Evolutionary conservation across 257 asterid species (phyloP).

Genomic region (Craterostigma plantagineum): DNA sequence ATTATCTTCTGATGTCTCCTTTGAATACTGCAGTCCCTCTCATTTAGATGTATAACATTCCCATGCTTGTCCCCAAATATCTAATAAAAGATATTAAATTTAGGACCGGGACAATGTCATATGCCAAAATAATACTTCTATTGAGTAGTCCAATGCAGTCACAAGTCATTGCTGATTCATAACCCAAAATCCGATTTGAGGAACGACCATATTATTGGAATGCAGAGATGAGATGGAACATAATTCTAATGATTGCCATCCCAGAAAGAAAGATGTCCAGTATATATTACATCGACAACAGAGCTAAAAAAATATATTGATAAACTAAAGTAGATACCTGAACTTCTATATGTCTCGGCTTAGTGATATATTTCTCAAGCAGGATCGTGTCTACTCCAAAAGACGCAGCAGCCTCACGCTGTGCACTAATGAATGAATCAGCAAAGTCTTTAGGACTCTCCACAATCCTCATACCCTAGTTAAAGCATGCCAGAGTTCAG

Average conservation of each 20-base stretch:
- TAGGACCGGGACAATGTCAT: too few species aligned
- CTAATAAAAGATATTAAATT: constrained; percentile 19
- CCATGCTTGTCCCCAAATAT: constrained; percentile 89
- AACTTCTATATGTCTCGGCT: constrained; percentile 96
- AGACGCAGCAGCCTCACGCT: constrained; percentile 99
- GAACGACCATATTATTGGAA: neutral
- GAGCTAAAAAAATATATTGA: neutral
- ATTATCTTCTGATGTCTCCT: constrained; percentile 98
- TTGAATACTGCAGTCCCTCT: constrained; percentile 98
- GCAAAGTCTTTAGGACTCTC: constrained; percentile 59
- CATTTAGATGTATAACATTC: constrained; percentile 71
- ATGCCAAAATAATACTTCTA: too few species aligned
- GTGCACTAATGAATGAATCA: constrained; percentile 86
- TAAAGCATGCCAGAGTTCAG: too few species aligned
- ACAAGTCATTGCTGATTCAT: too few species aligned
- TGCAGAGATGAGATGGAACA: constrained; percentile 4
- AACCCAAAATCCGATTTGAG: too few species aligned
- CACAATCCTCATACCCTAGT: constrained; percentile 95
- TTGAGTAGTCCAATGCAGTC: too few species aligned
- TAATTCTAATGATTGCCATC: neutral
- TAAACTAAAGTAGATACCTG: constrained; percentile 39
- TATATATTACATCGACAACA: too few species aligned
- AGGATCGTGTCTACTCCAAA: constrained; percentile 76
- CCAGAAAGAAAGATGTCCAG: neutral
- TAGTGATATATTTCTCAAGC: constrained; percentile 90